A percentile compares a stretch with the other conserved stretches of the same genome.
phyloP scores from a whole-genome alignment of 1,139 yeast genomes.

The Hanseniaspora gamundiae region DNA sequence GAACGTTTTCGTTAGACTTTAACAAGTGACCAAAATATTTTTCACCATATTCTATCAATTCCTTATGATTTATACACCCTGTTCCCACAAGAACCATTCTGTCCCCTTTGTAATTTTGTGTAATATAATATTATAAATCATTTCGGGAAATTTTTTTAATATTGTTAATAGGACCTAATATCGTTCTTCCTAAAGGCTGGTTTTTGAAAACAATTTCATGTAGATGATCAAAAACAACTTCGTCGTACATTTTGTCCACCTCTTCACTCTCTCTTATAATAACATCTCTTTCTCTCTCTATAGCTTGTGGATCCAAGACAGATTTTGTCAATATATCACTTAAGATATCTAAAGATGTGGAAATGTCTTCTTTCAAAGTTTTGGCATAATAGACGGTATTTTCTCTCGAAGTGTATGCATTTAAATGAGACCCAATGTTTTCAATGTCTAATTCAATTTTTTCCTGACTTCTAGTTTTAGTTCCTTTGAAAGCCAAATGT shows the following conservation, averaged over 20 bases:
- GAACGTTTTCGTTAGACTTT: slow-evolving; percentile 40
- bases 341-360: slow-evolving; percentile 75
- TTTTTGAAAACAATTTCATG: slow-evolving; percentile 85
- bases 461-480: slow-evolving; percentile 67
- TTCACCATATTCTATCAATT: slow-evolving; percentile 65
- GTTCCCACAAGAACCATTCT: slow-evolving; percentile 96
- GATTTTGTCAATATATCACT: slow-evolving; percentile 85
- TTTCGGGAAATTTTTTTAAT: slow-evolving; percentile 66
- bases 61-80: slow-evolving; percentile 84
- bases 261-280: slow-evolving; percentile 94
- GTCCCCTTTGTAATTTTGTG: slow-evolving; percentile 85
- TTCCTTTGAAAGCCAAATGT: slow-evolving; percentile 94
- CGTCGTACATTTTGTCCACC: slow-evolving; percentile 96
- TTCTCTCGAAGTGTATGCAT: slow-evolving; percentile 95
- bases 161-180: slow-evolving; percentile 85
- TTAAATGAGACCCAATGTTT: slow-evolving; percentile 90
- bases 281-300: slow-evolving; percentile 92
- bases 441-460: slow-evolving; percentile 87
- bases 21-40: slow-evolving; percentile 67
- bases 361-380: slow-evolving; percentile 68
- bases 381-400: slow-evolving; percentile 95
- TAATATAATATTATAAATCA: slow-evolving; percentile 70
- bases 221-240: slow-evolving; percentile 91
- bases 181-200: slow-evolving; percentile 96
- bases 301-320: slow-evolving; percentile 67